Evolutionary conservation across 345 rosid genomes (phyloP).

Genomic region (Sisymbrium altissimum): DNA sequence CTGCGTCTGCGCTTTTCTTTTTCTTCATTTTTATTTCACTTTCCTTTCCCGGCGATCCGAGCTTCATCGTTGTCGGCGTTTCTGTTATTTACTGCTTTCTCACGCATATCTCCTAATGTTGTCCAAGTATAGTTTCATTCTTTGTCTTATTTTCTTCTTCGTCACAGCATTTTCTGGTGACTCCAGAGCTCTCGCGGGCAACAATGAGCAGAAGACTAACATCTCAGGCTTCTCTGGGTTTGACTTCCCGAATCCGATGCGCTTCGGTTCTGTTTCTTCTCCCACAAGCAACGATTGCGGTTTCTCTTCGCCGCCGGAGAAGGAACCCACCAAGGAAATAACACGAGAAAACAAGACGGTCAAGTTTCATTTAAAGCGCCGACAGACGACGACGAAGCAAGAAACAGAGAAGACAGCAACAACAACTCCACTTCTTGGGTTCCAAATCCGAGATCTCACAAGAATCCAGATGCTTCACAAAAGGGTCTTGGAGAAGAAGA

Average conservation of each 20-base stretch:
- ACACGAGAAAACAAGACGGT: constrained; percentile 36
- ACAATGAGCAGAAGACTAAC: constrained; percentile 39
- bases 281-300: constrained; percentile 56
- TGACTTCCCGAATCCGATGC: constrained; percentile 58
- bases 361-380: constrained; percentile 64
- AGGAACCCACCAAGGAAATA: constrained; percentile 17
- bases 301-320: constrained; percentile 35
- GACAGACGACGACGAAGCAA: constrained; percentile 25
- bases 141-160: constrained; percentile 39
- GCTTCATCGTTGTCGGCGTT: constrained; percentile 1
- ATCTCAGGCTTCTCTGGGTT: constrained; percentile 57
- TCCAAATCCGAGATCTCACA: constrained; percentile 52
- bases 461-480: constrained; percentile 71
- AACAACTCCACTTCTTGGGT: constrained; percentile 46
- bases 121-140: constrained; percentile 34
- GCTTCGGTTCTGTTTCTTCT: constrained; percentile 71
- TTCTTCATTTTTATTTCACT: not conserved
- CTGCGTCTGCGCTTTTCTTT: constrained; percentile 17
- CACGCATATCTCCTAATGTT: constrained; percentile 35
- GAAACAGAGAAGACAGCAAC: constrained; percentile 30
- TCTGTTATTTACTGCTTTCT: not conserved
- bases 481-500: constrained; percentile 71
- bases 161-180: constrained; percentile 33
- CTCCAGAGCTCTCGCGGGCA: constrained; percentile 36
- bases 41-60: not conserved